Evolutionary conservation across 1,139 yeast species (phyloP), one percentile per base, ranked within the genome.

Genomic region (Zygosaccharomyces pseudobailii): DNA sequence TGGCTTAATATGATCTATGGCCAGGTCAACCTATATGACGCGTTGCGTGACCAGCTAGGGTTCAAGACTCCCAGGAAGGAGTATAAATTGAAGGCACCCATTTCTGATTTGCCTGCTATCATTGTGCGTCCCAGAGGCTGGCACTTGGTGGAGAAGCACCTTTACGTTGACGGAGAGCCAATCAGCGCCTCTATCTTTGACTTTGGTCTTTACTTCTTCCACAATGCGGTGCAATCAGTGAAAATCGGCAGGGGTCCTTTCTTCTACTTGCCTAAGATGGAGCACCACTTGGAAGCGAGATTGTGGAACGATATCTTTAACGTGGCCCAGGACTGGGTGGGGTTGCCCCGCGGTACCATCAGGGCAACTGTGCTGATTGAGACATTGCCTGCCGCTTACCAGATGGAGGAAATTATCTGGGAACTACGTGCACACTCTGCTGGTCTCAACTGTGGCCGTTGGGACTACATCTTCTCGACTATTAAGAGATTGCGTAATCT

Each of bases 21-120:
- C 49, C 98, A 92, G 72, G 88, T 86, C 56, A 90, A 92, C 70
- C 74, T 92, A 62, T 89, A 81, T 71, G 97, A 92, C 66, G 97
- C 89, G 34, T 78, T 84, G 46, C 77, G 92, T 69, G 77, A 82
- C 61, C 76, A 82, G 62, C 74, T 84, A 62, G 71, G 74, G 53
- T 83, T 76, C 61, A 66, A 68, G 37, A 72, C 82, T 41, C 78
- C 80, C 52, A 58, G 58, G 32, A 80, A 79, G 66, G 66, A 68
- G 50, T 81, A 82, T 65, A 69, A 72, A 58, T 72, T 80, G 59
- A 55, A 57, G 5, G 62, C 62, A 30, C 71, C 75, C 27, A 74
- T 77, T 43, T 75, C 78, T 27, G 71, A 84, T 63, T 67, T 71
- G 27, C 90, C 92, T 51, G 85, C 90, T 42, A 71, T 85, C 68